Conservation (phyloP, 306 rosid genomes). For the Begonia fuchsioides region DNA sequence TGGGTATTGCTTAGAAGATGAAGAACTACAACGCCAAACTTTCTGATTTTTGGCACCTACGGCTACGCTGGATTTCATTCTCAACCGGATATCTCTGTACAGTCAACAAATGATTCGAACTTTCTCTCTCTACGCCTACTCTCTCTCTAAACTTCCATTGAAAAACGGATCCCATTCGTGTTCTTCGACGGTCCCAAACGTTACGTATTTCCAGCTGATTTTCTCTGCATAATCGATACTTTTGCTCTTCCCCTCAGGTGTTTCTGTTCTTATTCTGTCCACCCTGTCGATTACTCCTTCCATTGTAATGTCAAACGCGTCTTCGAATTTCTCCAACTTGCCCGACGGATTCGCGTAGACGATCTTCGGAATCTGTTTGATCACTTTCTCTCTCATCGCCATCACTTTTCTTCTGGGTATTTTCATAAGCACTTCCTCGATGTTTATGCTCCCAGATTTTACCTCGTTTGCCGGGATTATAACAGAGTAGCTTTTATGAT, state of each 20-base stretch:
- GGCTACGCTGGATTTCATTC: slow-evolving; percentile 20
- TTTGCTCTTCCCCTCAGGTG: slow-evolving; percentile 12
- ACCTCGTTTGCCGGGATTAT: slow-evolving; percentile 13
- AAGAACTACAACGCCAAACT: slow-evolving; percentile 48
- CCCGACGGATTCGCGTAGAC: slow-evolving; percentile 23
- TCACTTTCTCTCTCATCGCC: slow-evolving; percentile 25
- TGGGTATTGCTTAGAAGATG: slow-evolving; percentile 53
- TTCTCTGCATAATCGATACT: slow-evolving; percentile 20
- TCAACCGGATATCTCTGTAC: too few species aligned
- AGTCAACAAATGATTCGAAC: too few species aligned
- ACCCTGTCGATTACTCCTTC: slow-evolving; percentile 28
- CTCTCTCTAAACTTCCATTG: too few species aligned
- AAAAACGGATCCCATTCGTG: slow-evolving; percentile 1
- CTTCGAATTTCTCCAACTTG: slow-evolving; percentile 17
- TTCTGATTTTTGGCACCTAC: slow-evolving; percentile 47
- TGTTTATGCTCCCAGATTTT: slow-evolving; percentile 12
- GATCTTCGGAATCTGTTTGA: slow-evolving; percentile 21
- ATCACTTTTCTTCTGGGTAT: slow-evolving; percentile 13
- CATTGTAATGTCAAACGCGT: slow-evolving; percentile 33
- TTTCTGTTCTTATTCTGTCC: slow-evolving; percentile 13
- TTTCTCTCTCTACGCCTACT: too few species aligned
- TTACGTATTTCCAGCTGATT: neutral
- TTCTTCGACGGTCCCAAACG: neutral
- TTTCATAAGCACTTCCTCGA: slow-evolving; percentile 11
- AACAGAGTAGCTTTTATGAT: slow-evolving; percentile 22